Evolutionary conservation across 1,284 basidiomycete genomes (phyloP).

Genomic region (Pseudomicrostroma phylloplanum): DNA sequence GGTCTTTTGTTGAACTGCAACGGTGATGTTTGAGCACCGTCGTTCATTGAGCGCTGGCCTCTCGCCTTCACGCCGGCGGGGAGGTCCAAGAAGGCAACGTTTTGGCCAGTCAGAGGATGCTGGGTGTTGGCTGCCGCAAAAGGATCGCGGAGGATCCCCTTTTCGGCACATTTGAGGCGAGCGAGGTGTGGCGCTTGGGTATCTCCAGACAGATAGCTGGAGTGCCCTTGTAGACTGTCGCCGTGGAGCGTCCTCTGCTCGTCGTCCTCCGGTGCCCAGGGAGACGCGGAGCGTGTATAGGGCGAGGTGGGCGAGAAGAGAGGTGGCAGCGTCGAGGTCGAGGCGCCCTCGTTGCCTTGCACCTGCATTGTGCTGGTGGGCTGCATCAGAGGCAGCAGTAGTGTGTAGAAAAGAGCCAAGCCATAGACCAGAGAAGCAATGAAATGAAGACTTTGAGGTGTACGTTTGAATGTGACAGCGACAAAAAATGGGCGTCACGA

Average conservation of each 20-base stretch:
- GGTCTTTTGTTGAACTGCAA: background rate
- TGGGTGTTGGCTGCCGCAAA: background rate
- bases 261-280: background rate
- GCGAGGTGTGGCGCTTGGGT: background rate
- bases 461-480: no score
- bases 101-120: background rate
- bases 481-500: no score
- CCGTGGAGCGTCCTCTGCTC: conserved; percentile 1
- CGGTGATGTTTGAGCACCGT: background rate
- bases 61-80: background rate
- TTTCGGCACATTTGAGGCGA: background rate
- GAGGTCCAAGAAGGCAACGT: background rate
- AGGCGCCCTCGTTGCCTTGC: no score
- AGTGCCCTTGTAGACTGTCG: background rate
- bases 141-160: background rate
- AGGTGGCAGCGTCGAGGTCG: no score
- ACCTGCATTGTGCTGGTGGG: no score
- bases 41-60: background rate
- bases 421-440: no score
- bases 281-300: no score
- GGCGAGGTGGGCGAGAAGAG: no score
- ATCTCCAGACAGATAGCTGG: background rate
- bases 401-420: no score
- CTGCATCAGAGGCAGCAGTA: no score
- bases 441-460: no score